Conservation (phyloP, 2,329 filamentous ascomycete genomes). For the Penicillium sumatraense region DNA sequence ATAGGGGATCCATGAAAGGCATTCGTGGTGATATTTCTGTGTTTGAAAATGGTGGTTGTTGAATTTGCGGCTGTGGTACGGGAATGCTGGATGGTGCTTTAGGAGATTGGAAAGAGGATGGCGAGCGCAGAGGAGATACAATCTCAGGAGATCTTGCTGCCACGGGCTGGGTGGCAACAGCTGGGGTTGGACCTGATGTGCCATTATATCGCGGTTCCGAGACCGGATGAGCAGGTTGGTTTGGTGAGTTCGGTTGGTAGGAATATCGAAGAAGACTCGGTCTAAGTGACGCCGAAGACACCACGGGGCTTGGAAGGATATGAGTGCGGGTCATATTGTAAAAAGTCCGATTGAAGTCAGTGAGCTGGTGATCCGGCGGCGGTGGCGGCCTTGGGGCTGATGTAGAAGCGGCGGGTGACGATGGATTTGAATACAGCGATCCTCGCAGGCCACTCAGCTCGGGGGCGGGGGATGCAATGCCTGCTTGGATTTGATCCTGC, state of each 20-base stretch:
- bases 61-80: conserved; percentile 7
- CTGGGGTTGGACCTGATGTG: conserved; percentile 15
- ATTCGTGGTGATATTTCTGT: conserved; percentile 13
- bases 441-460: conserved; percentile 17
- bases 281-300: conserved; percentile 14
- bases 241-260: conserved; percentile 24
- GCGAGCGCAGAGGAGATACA: neutral
- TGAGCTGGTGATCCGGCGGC: conserved; percentile 21
- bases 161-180: neutral
- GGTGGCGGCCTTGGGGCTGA: conserved; percentile 1
- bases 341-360: conserved; percentile 41
- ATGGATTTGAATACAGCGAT: conserved; percentile 13
- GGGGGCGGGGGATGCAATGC: conserved; percentile 29
- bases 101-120: conserved; percentile 10
- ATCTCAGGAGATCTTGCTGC: conserved; percentile 18
- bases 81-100: conserved; percentile 4
- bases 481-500: conserved; percentile 48
- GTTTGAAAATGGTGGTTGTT: neutral
- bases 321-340: conserved; percentile 42
- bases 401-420: conserved; percentile 10
- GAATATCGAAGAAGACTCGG: conserved; percentile 32
- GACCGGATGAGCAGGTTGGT: conserved; percentile 10
- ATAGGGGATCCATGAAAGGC: conserved; percentile 28
- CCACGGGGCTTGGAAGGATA: conserved; percentile 25
- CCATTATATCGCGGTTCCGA: conserved; percentile 19